These are phyloP conservation scores for Kuraishia capsulata DNA, from an alignment of 805 yeast genomes.

Conservation along the genomic window DNA sequence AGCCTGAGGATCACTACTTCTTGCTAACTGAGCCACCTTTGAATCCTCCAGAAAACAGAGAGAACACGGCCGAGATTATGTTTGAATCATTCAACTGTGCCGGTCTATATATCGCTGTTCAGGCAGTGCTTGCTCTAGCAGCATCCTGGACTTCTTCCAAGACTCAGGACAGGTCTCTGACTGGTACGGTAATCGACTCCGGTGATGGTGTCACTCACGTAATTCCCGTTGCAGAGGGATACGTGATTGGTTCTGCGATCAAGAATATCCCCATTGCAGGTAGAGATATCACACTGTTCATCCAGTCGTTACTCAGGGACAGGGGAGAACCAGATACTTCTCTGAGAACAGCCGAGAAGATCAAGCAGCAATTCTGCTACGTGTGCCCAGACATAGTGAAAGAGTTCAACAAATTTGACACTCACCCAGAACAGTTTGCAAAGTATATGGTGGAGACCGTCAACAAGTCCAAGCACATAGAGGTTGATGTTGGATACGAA, in stretches of 20 bases:
- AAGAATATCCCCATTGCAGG: slow-evolving; percentile 98
- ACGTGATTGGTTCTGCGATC: slow-evolving; percentile 95
- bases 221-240: slow-evolving; percentile 98
- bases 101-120: slow-evolving; percentile 96
- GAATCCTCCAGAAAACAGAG: slow-evolving; percentile 99
- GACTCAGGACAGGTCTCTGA: slow-evolving; percentile 87
- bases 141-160: slow-evolving; percentile 98
- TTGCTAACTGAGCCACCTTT: slow-evolving; percentile 95
- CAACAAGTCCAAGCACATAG: slow-evolving; percentile 47
- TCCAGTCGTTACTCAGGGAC: slow-evolving; percentile 89
- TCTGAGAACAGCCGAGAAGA: slow-evolving; percentile 90
- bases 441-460: slow-evolving; percentile 84
- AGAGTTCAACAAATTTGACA: slow-evolving; percentile 91
- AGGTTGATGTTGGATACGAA: slow-evolving; percentile 94
- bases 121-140: slow-evolving; percentile 96
- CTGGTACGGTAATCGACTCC: slow-evolving; percentile 97
- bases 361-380: slow-evolving; percentile 94
- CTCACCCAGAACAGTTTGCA: slow-evolving; percentile 88
- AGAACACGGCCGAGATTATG: slow-evolving; percentile 97
- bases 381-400: slow-evolving; percentile 97
- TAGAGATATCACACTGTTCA: slow-evolving; percentile 90
- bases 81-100: slow-evolving; percentile 98
- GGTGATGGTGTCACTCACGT: slow-evolving; percentile 99
- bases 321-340: slow-evolving; percentile 95
- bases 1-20: slow-evolving; percentile 97